A percentile compares a stretch with the other conserved stretches of the same genome.
Conservation (phyloP, 352 stramenopile species). For the Aphanomyces stellatus region DNA sequence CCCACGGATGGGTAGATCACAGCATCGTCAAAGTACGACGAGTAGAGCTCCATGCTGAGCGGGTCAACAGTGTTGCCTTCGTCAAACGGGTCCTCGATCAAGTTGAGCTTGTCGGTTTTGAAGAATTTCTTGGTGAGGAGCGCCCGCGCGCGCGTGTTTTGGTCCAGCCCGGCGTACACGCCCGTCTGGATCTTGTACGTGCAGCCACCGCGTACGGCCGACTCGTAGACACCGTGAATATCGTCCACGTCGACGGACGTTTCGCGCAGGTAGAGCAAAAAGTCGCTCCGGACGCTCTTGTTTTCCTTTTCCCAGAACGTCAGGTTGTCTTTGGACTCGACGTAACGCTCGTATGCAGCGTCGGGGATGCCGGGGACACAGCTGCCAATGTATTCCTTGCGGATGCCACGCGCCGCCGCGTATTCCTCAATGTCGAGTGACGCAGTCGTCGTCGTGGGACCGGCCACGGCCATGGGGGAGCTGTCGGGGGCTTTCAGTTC, state of each 20-base stretch:
- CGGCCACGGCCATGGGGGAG: not conserved
- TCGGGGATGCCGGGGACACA: slow-evolving; percentile 34
- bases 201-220: slow-evolving; percentile 53
- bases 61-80: not conserved
- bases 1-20: not conserved
- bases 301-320: slow-evolving; percentile 74
- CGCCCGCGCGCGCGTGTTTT: slow-evolving; percentile 66
- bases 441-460: not conserved
- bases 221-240: slow-evolving; percentile 46
- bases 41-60: slow-evolving; percentile 1
- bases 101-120: slow-evolving; percentile 15
- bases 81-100: not conserved
- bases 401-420: slow-evolving; percentile 23
- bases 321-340: slow-evolving; percentile 47
- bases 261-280: slow-evolving; percentile 69
- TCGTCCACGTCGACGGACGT: slow-evolving; percentile 69
- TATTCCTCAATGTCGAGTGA: slow-evolving; percentile 20
- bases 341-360: slow-evolving; percentile 59
- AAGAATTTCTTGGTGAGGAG: slow-evolving; percentile 68
- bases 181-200: slow-evolving; percentile 76
- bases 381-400: slow-evolving; percentile 59
- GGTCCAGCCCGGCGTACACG: slow-evolving; percentile 68
- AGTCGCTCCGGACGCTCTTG: slow-evolving; percentile 70
- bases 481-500: not conserved
- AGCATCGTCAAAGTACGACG: slow-evolving; percentile 15